These are phyloP conservation scores for Macrocystidia cucumis DNA, from an alignment of 1,284 basidiomycete genomes.

Conservation along the genomic window DNA sequence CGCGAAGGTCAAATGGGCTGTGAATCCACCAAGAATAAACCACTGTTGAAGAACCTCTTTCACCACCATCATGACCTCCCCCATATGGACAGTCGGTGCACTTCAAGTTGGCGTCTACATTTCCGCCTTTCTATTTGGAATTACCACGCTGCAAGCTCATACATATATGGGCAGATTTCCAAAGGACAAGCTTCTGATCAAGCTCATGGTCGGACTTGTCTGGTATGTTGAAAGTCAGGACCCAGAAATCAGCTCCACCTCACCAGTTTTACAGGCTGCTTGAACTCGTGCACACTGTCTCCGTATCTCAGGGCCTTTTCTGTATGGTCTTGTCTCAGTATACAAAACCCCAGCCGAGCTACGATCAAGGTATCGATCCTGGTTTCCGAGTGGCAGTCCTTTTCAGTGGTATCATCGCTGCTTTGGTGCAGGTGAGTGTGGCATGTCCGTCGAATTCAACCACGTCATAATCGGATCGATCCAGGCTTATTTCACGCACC, in stretches of 20 bases:
- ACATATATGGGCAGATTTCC: not conserved
- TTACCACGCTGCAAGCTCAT: not conserved
- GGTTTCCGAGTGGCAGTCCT: slow-evolving; percentile 4
- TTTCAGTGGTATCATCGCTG: slow-evolving; percentile 7
- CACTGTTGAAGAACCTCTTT: no score
- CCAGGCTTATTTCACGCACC: slow-evolving; percentile 6
- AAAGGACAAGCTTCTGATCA: slow-evolving; percentile 1
- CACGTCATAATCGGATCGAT: no score
- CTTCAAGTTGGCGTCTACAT: not conserved
- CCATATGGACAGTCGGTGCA: not conserved
- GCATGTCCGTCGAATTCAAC: not conserved
- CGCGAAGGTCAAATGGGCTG: no score
- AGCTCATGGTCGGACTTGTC: slow-evolving; percentile 1
- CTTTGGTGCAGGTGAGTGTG: slow-evolving; percentile 4
- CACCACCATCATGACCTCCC: slow-evolving; percentile 1
- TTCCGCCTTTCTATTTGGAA: not conserved
- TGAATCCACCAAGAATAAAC: no score
- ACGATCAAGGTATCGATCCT: slow-evolving; percentile 3
- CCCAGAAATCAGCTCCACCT: not conserved
- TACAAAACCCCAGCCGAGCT: not conserved
- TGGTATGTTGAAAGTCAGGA: not conserved
- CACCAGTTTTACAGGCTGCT: slow-evolving; percentile 7
- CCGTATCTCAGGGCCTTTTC: slow-evolving; percentile 7
- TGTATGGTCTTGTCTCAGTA: slow-evolving; percentile 2
- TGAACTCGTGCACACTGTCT: slow-evolving; percentile 12